Evolutionary conservation across 2,329 filamentous ascomycete species (phyloP), one percentile per base, ranked within the genome.

Genomic region (Pseudogymnoascus sp.): DNA sequence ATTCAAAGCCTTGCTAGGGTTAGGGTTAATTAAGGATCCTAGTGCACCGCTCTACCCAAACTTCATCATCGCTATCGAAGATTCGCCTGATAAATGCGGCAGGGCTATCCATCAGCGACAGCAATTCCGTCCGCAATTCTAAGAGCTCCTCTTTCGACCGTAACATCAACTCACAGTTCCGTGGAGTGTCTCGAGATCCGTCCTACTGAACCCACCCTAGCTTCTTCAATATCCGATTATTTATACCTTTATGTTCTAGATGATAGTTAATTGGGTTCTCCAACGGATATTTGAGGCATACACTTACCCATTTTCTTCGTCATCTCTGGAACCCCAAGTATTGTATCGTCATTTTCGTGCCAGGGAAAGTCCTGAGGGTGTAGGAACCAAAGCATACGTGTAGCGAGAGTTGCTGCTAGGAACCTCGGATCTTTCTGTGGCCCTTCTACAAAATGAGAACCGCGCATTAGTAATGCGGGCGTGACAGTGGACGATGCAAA

Each of bases 311-410:
- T 36, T 42, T 40, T 61, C 16, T 38, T 21, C 14, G 12, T 61
- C 59, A 61, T 61, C n/a, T 61, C 28, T 42, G 59, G 59, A 37
- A 61, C 34, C 23, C 59, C 23, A 8, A 38, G n/a, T 8, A 5
- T 14, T 37, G 10, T 11, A 37, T 28, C 59, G 25, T 61, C 31
- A 61, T 61, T 34, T 37, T 16, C 23, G 16, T 42, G 8, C 59
- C 59, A 61, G 2, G 31, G 59, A 25, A 61, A 61, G 23, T 25
- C 7, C 59, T 40, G 7, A 12, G 5, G 36, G 8, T 28, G 37
- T 37, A 61, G 38, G n/a, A 61, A 61, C 59, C 59, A 61, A 23
- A 61, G 59, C 59, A 61, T 61, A 37, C 59, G 59, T 10, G 59
- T 61, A 42, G 37, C 23, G 5, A 61, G 34, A 40, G n/a, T 12